Conservation (phyloP, 805 yeast genomes). For the Suhomyces tanzawaensis region DNA sequence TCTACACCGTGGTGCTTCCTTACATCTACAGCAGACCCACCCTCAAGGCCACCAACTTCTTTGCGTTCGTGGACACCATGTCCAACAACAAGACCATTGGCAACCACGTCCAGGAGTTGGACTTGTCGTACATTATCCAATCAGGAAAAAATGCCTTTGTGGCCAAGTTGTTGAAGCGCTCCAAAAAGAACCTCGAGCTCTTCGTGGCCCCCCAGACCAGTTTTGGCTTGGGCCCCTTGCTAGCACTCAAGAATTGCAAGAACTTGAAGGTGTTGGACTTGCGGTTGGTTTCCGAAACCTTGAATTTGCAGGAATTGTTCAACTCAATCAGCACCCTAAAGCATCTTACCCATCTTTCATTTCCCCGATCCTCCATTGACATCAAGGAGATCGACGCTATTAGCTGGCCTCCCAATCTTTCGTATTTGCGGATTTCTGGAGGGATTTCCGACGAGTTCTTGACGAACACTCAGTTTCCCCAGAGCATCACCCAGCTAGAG, state of each 20-base stretch:
- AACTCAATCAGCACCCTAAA: constrained; percentile 63
- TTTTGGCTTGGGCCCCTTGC: constrained; percentile 86
- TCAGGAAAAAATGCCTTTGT: constrained; percentile 89
- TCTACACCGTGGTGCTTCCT: constrained; percentile 63
- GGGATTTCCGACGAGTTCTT: constrained; percentile 85
- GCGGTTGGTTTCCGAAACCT: constrained; percentile 85
- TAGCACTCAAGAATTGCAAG: constrained; percentile 73
- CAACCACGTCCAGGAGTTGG: constrained; percentile 58
- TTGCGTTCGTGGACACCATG: constrained; percentile 67
- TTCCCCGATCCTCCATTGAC: constrained; percentile 82
- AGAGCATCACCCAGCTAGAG: constrained; percentile 65
- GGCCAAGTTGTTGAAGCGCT: constrained; percentile 76
- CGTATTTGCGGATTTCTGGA: constrained; percentile 77
- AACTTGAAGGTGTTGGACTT: constrained; percentile 67
- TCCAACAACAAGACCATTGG: constrained; percentile 53
- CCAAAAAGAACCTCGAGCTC: constrained; percentile 58
- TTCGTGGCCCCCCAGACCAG: constrained; percentile 94
- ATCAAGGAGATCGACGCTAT: constrained; percentile 56
- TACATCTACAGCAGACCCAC: constrained; percentile 62
- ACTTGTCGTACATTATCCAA: constrained; percentile 78
- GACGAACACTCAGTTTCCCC: constrained; percentile 66
- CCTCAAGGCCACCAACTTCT: constrained; percentile 66
- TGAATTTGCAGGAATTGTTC: constrained; percentile 78
- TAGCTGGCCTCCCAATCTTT: constrained; percentile 76
- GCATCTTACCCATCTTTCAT: constrained; percentile 69